These are phyloP conservation scores for Cercospora sp. DNA, from an alignment of 2,329 filamentous ascomycete species.

Conservation along the genomic window DNA sequence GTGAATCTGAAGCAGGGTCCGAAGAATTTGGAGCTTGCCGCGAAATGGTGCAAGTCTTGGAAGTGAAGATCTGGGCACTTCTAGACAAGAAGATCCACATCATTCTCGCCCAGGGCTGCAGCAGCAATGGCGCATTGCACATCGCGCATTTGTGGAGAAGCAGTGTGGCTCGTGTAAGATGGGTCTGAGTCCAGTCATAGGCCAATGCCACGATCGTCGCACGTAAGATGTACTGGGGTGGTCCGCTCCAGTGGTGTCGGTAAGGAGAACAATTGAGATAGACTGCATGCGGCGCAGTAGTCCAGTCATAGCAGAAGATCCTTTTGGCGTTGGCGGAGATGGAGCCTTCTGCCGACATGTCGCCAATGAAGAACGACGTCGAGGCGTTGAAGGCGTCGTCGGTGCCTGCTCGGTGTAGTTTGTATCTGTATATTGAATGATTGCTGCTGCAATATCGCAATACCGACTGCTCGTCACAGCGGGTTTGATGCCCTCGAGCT, in stretches of 20 bases:
- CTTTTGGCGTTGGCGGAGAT: neutral
- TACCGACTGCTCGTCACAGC: slow-evolving; percentile 1
- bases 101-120: neutral
- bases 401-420: slow-evolving; percentile 3
- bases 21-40: neutral
- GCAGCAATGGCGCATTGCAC: neutral
- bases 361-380: neutral
- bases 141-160: neutral
- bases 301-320: neutral
- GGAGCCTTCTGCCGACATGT: neutral
- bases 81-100: neutral
- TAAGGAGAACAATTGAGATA: neutral
- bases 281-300: neutral
- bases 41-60: neutral
- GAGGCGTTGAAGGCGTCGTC: neutral
- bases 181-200: neutral
- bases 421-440: neutral
- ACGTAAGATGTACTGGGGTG: neutral
- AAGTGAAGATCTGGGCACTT: neutral
- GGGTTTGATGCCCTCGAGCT: neutral
- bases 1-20: neutral
- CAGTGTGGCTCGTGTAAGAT: neutral
- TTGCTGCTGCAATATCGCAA: neutral
- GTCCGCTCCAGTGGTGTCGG: neutral
- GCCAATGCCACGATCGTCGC: neutral